These are phyloP conservation scores for Sanghuangporus baumii DNA, from an alignment of 1,284 basidiomycete genomes.

Conservation along the genomic window DNA sequence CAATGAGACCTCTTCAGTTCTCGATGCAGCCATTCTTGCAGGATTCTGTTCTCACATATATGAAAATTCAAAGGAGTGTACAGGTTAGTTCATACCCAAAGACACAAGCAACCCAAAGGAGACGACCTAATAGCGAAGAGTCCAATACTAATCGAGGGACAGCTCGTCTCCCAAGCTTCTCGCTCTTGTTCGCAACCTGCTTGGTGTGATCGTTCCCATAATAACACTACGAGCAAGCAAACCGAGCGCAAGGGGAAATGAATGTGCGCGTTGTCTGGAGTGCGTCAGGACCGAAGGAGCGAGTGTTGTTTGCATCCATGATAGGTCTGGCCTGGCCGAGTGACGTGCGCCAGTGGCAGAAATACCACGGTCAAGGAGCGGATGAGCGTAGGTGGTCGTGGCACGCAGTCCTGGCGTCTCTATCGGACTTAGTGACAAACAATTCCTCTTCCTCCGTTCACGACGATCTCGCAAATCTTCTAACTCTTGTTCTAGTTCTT, in stretches of 20 bases:
- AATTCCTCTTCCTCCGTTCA: not conserved
- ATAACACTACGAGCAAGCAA: constrained; percentile 11
- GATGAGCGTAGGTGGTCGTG: constrained; percentile 7
- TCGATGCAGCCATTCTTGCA: no score
- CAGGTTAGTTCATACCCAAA: not conserved
- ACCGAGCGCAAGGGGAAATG: constrained; percentile 12
- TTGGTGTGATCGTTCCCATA: constrained; percentile 10
- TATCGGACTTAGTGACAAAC: not conserved
- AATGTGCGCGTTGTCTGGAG: constrained; percentile 11
- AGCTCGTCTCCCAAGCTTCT: constrained; percentile 8
- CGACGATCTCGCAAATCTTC: constrained; percentile 1
- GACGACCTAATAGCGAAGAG: not conserved
- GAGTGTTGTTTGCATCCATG: not conserved
- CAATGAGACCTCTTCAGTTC: not conserved
- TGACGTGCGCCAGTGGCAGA: not conserved
- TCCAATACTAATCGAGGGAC: not conserved
- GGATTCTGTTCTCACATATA: no score
- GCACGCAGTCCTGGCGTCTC: not conserved
- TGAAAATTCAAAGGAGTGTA: not conserved
- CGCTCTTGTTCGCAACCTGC: constrained; percentile 3
- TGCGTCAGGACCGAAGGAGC: constrained; percentile 1
- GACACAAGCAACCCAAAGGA: not conserved
- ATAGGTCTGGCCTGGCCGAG: not conserved
- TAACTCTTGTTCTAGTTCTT: constrained; percentile 6
- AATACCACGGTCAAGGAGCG: constrained; percentile 2